These are phyloP conservation scores for Orobanche coerulescens DNA, from an alignment of 257 asterid genomes.

Conservation along the genomic window DNA sequence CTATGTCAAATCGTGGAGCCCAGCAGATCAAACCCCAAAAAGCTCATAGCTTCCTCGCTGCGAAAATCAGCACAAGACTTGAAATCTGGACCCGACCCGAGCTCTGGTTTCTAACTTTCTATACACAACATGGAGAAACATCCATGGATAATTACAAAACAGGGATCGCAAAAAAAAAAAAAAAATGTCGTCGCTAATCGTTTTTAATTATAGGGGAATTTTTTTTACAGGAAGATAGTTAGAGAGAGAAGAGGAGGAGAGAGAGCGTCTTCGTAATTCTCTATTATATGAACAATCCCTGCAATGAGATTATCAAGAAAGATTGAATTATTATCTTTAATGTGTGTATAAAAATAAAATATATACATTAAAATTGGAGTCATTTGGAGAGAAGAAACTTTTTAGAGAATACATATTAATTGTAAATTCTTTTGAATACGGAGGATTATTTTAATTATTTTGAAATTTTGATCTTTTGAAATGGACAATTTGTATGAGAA, in stretches of 20 bases:
- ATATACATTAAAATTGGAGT: no score
- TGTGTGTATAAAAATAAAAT: no score
- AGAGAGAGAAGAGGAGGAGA: background rate
- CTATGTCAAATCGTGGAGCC: conserved; percentile 18
- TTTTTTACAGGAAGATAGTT: background rate
- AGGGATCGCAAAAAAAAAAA: conserved; percentile 40
- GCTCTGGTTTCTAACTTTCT: conserved; percentile 11
- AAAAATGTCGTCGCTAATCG: conserved; percentile 29
- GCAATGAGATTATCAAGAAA: conserved; percentile 4
- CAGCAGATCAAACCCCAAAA: conserved; percentile 21
- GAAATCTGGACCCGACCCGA: conserved; percentile 10
- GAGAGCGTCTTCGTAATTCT: conserved; percentile 14
- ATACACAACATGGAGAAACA: conserved; percentile 23
- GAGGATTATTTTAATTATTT: no score
- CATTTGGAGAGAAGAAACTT: no score
- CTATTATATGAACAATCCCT: background rate
- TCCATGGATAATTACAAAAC: conserved; percentile 7
- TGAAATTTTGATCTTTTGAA: no score
- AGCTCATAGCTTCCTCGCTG: conserved; percentile 11
- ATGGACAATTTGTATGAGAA: no score
- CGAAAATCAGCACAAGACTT: conserved; percentile 20
- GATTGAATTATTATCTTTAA: background rate
- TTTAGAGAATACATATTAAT: no score
- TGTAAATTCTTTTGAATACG: no score
- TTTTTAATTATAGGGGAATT: conserved; percentile 9